Evolutionary conservation across 345 rosid genomes (phyloP), one percentile per base, ranked within the genome.

Genomic region (Rhodamnia argentea): DNA sequence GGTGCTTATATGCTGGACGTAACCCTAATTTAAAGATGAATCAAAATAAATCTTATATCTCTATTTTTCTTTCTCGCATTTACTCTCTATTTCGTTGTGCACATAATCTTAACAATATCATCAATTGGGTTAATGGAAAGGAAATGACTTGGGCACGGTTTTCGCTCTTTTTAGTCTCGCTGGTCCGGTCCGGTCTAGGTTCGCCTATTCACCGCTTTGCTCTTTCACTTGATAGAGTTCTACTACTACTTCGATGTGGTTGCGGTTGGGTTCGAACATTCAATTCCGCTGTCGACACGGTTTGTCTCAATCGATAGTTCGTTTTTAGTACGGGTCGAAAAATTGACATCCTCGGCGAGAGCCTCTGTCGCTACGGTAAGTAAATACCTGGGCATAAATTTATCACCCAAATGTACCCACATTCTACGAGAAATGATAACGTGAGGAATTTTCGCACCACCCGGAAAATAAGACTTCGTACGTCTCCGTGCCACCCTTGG

Each of bases 271-370:
- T 70, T 70, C 1, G 1, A 20, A 18, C 13, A 10, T 64, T 64
- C 0, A 1, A 4, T 62, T 62, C 16, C 1, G 5, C 20, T 37
- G 47, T 20, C 1, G 26, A 18, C 20, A 8, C 37, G 18, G 2
- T 37, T 18, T 70, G 47, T 37, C 78, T 37, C 47, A 1, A 18
- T 37, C 40, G 26, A 70, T 70, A 47, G 18, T 70, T 37, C 7
- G 14, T 16, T 37, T 55, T 70, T 13, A 4, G 0, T 18, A 70
- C 3, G 4, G 11, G 47, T 18, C 37, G 10, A 37, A 37, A 0
- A 3, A 24, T 18, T 22, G 12, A 10, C 1, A 5, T 70, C 26
- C 7, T 18, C 0, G 14, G 2, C 4, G 0, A 11, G 44, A 7
- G 47, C 81, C 81, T 70, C 24, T 1, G 2, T 18, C 7, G 22